Evolutionary conservation across 768 basidiomycete species (phyloP), one percentile per base, ranked within the genome.

Genomic region (Coprinopsis sp.): DNA sequence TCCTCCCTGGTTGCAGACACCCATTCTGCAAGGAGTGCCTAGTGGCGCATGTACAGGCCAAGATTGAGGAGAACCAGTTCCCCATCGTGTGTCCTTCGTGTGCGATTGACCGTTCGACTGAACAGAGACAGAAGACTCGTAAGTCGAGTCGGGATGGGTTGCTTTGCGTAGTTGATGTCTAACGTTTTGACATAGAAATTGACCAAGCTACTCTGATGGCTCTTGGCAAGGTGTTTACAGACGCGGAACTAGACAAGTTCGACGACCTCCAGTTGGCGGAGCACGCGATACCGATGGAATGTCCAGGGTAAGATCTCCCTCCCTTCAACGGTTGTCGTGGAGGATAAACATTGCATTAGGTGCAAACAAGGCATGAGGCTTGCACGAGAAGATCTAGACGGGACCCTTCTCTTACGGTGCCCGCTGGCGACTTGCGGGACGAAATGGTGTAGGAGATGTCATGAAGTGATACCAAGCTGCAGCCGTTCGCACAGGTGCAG

Each of bases 341-440:
- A 14, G 14, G 10, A 23, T 19, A 13, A 12, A 44, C 19, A 19
- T 10, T 19, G 18, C 14, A 16, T n/a, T 33, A 49, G 47, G 10
- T 49, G 47, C 33, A 43, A 49, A 19, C 31, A 43, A 6, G 39
- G 30, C 6, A 49, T 49, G 39, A 49, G 29, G 34, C 24, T 30
- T 14, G 47, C 47, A 19, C 47, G 47, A 12, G 47, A 49, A 36
- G 47, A 43, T 27, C 41, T 49, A n/a, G 40, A 49, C 21, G 6
- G n/a, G n/a, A 31, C 27, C n/a, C 33, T 49, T 6, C 41, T 49
- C 5, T 11, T 49, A 25, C 42, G 22, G 7, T 49, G 47, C 22
- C 47, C 47, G 5, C 14, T 41, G 22, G 6, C 33, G 3, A 14
- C 41, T 6, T 49, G 47, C 29, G 41, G 47, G 2, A 23, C 47